Evolutionary conservation across 352 stramenopile genomes (phyloP).

Genomic region (Plasmopara halstedii): DNA sequence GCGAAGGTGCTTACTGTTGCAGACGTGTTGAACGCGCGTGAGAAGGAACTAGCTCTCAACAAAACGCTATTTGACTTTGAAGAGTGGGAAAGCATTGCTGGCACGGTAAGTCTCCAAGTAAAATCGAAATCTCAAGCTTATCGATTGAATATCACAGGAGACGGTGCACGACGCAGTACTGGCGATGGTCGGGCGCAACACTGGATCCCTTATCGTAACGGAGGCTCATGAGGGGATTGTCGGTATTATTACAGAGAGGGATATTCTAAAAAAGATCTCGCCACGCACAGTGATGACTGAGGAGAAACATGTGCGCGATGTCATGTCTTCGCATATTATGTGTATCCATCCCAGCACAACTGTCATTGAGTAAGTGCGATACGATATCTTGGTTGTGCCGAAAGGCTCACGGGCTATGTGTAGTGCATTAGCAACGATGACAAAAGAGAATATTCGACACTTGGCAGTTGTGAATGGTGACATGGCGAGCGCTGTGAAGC

Average conservation of each 20-base stretch:
- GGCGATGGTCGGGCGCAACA: conserved; percentile 74
- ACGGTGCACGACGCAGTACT: conserved; percentile 68
- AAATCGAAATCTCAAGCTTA: not conserved
- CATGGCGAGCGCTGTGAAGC: conserved; percentile 60
- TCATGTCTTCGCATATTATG: conserved; percentile 85
- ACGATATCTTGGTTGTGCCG: not conserved
- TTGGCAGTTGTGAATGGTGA: conserved; percentile 77
- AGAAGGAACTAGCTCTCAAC: conserved; percentile 39
- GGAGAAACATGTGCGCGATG: conserved; percentile 57
- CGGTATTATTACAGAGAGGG: conserved; percentile 77
- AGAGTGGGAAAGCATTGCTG: conserved; percentile 68
- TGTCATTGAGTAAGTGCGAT: conserved; percentile 60
- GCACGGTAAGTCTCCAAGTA: conserved; percentile 27
- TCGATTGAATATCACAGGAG: conserved; percentile 25
- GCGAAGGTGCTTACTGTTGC: conserved; percentile 65
- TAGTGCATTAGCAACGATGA: conserved; percentile 77
- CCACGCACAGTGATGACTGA: conserved; percentile 37
- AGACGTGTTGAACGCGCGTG: conserved; percentile 54
- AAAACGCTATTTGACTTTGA: conserved; percentile 41
- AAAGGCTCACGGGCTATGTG: not conserved
- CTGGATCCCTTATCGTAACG: conserved; percentile 75
- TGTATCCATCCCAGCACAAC: conserved; percentile 74
- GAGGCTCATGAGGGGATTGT: conserved; percentile 65
- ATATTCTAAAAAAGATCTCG: conserved; percentile 72
- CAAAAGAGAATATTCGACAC: conserved; percentile 81